These are phyloP conservation scores for Naegleria fowleri DNA, from an alignment of 208 protist species.

Conservation along the genomic window DNA sequence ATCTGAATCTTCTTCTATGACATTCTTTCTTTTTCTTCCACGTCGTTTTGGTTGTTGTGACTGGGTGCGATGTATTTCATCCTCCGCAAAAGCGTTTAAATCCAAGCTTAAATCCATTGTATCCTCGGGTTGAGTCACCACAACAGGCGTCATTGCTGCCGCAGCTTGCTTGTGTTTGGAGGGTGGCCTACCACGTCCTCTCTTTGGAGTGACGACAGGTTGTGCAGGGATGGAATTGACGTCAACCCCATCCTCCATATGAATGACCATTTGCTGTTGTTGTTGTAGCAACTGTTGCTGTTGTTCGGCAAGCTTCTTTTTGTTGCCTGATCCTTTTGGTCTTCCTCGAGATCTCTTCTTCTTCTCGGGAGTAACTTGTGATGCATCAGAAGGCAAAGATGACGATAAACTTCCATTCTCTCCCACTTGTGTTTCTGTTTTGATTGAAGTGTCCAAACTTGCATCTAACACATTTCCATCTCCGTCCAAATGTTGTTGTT, in stretches of 20 bases:
- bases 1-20: neutral
- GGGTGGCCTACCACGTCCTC: neutral
- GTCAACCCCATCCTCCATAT: neutral
- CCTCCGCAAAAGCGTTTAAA: no score
- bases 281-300: neutral
- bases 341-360: neutral
- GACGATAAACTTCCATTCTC: no score
- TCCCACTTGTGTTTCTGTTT: no score
- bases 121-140: neutral
- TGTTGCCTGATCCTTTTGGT: neutral
- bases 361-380: neutral
- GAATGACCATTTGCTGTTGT: neutral
- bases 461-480: no score
- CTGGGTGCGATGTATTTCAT: no score
- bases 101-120: no score
- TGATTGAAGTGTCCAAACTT: no score
- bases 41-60: neutral
- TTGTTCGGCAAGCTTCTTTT: neutral
- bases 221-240: neutral
- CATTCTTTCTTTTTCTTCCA: neutral
- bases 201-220: neutral
- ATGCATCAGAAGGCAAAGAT: no score
- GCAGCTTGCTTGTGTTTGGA: neutral
- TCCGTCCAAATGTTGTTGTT: no score
- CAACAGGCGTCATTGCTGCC: neutral